Evolutionary conservation across 164 flowering plant species (phyloP).

Genomic region (Magnolia officinalis): DNA sequence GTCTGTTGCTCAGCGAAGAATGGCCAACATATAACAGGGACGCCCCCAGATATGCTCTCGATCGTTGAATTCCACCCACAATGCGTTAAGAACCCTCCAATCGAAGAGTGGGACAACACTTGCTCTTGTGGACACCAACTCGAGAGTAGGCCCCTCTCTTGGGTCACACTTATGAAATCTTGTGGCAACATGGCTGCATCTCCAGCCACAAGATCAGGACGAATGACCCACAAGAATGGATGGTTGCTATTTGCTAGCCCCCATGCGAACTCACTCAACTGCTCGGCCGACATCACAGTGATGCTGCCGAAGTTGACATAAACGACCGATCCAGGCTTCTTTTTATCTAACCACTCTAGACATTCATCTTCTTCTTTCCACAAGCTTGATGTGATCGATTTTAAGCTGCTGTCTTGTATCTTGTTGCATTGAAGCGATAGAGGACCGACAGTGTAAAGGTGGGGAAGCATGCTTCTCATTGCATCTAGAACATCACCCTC

Average conservation of each 20-base stretch:
- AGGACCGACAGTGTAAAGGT: constrained; percentile 10
- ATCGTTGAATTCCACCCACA: constrained; percentile 45
- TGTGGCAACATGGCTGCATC: constrained; percentile 11
- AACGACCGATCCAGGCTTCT: constrained; percentile 23
- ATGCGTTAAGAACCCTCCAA: constrained; percentile 36
- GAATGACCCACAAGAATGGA: constrained; percentile 42
- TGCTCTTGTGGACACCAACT: constrained; percentile 19
- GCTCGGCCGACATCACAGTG: constrained; percentile 20
- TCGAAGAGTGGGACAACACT: constrained; percentile 34
- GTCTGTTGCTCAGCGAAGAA: constrained; percentile 36
- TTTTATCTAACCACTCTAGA: constrained; percentile 29
- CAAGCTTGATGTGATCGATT: no score
- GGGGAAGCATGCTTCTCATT: constrained; percentile 1
- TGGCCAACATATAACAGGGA: constrained; percentile 41
- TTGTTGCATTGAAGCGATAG: constrained; percentile 9
- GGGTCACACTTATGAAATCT: constrained; percentile 8
- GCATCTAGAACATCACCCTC: constrained; percentile 11
- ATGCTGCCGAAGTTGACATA: constrained; percentile 40
- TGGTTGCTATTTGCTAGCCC: constrained; percentile 33
- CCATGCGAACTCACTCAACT: constrained; percentile 34
- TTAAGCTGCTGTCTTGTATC: background rate
- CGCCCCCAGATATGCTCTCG: constrained; percentile 31
- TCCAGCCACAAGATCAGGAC: constrained; percentile 41
- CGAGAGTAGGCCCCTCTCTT: background rate
- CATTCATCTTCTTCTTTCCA: constrained; percentile 5